Conservation (phyloP, 176 grass and related monocot species). For the Eragrostis nindensis region DNA sequence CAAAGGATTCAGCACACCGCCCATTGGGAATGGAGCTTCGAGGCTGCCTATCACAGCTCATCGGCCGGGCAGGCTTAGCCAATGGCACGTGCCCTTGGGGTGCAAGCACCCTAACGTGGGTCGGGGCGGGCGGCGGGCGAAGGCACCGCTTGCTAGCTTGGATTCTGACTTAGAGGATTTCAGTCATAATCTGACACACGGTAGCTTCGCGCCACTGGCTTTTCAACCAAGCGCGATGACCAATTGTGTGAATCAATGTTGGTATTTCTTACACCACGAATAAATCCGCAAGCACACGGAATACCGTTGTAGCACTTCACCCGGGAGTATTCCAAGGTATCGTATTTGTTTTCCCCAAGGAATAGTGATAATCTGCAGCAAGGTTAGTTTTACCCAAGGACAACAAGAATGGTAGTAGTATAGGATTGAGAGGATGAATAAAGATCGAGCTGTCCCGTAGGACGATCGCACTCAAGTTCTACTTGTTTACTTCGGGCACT, state of each 20-base stretch:
- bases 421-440: no score
- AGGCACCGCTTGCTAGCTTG: conserved; percentile 51
- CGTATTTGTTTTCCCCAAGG: no score
- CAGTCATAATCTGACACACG: conserved; percentile 59
- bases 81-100: conserved; percentile 36
- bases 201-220: conserved; percentile 58
- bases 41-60: conserved; percentile 12
- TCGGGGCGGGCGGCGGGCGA: conserved; percentile 15
- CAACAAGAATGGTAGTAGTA: no score
- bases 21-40: conserved; percentile 47
- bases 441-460: no score
- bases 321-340: no score
- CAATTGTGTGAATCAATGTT: conserved; percentile 34
- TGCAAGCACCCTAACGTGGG: conserved; percentile 30
- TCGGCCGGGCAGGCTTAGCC: neutral
- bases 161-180: conserved; percentile 68
- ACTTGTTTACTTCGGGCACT: no score
- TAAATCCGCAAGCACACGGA: no score
- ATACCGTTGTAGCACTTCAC: no score
- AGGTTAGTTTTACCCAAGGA: no score
- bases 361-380: no score
- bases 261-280: no score
- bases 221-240: conserved; percentile 34
- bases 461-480: no score
- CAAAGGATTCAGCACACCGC: conserved; percentile 60